These are phyloP conservation scores for Helotiales sp. DNA, from an alignment of 2,329 filamentous ascomycete species.

Conservation along the genomic window DNA sequence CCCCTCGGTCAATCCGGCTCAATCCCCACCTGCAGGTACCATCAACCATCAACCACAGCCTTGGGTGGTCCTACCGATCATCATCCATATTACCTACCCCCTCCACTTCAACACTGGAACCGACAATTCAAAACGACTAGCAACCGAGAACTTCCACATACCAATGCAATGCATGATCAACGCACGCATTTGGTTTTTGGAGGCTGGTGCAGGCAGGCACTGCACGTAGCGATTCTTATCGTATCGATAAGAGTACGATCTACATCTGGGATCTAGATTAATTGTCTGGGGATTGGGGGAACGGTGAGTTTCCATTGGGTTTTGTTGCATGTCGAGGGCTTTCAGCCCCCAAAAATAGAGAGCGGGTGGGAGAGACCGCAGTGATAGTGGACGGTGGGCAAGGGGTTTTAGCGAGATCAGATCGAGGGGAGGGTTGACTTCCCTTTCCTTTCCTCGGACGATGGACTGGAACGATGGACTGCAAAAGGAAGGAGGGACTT, in stretches of 20 bases:
- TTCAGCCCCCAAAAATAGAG: slow-evolving; percentile 29
- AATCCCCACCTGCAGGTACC: neutral
- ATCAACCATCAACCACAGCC: neutral
- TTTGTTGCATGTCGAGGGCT: slow-evolving; percentile 33
- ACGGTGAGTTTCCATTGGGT: too few species aligned
- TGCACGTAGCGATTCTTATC: too few species aligned
- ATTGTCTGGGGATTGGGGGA: slow-evolving; percentile 5
- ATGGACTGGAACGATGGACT: too few species aligned
- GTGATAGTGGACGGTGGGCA: neutral
- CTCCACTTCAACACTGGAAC: too few species aligned
- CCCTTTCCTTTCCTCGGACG: too few species aligned
- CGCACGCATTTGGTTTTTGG: too few species aligned
- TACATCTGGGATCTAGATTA: slow-evolving; percentile 22
- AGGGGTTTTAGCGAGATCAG: neutral
- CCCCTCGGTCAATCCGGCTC: neutral
- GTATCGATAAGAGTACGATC: neutral
- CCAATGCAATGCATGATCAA: neutral
- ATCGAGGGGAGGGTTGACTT: too few species aligned
- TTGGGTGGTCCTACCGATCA: neutral
- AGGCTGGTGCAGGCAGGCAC: too few species aligned
- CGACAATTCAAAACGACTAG: too few species aligned
- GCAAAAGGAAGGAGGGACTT: too few species aligned
- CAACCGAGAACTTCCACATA: too few species aligned
- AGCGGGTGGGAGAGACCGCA: neutral
- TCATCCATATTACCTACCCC: neutral